A percentile compares a stretch with the other conserved stretches of the same genome.
phyloP scores from a whole-genome alignment of 2,329 filamentous ascomycete genomes.

The Escovopsis sp. region DNA sequence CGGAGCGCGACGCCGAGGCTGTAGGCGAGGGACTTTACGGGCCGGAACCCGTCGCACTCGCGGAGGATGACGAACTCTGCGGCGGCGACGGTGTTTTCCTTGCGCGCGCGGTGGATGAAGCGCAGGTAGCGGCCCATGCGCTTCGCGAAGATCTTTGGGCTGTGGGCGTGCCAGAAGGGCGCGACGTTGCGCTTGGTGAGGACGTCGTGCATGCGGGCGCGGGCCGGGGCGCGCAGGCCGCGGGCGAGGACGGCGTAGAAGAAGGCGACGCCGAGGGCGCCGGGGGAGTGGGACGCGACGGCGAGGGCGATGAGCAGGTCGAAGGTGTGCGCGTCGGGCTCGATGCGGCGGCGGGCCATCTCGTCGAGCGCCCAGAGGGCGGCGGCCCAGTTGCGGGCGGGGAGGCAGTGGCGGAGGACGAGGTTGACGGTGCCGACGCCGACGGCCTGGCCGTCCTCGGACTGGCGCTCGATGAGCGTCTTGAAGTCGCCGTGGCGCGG shows the following conservation, averaged over 20 bases:
- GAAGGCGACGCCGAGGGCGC: constrained; percentile 17
- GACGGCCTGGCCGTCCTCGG: constrained; percentile 12
- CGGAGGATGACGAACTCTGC: constrained; percentile 18
- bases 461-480: constrained; percentile 13
- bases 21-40: constrained; percentile 13
- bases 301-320: constrained; percentile 24
- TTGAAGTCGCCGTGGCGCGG: constrained; percentile 14
- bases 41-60: constrained; percentile 15
- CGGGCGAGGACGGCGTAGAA: constrained; percentile 20
- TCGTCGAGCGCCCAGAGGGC: constrained; percentile 18
- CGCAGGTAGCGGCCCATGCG: constrained; percentile 11
- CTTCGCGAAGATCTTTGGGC: constrained; percentile 15
- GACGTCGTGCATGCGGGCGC: constrained; percentile 12
- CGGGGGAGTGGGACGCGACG: constrained; percentile 16
- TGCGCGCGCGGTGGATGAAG: background rate
- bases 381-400: constrained; percentile 15
- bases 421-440: constrained; percentile 22
- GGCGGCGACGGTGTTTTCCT: constrained; percentile 10
- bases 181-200: constrained; percentile 13
- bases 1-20: constrained; percentile 14
- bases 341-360: constrained; percentile 9
- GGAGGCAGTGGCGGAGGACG: constrained; percentile 20
- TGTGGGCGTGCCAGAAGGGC: constrained; percentile 14
- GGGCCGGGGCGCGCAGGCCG: constrained; percentile 13
- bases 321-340: constrained; percentile 20